phyloP scores from a whole-genome alignment of 352 stramenopile genomes.

The Pythium apleroticum region DNA sequence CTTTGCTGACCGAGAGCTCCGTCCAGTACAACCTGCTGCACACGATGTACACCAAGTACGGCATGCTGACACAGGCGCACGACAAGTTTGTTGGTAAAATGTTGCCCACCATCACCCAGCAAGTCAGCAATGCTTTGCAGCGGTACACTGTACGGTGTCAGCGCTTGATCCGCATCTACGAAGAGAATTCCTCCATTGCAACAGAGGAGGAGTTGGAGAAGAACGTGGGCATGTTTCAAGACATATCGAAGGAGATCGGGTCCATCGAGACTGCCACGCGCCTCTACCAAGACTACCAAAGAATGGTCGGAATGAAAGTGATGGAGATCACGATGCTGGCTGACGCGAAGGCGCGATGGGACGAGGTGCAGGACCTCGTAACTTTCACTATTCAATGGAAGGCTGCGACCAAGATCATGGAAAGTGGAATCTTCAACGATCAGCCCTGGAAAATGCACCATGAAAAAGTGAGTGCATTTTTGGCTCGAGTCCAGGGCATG shows the following conservation, averaged over 20 bases:
- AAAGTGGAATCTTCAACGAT: conserved; percentile 65
- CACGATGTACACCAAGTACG: conserved; percentile 48
- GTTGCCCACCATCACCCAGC: conserved; percentile 64
- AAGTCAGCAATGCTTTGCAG: conserved; percentile 56
- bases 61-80: conserved; percentile 43
- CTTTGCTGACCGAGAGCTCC: conserved; percentile 28
- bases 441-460: conserved; percentile 54
- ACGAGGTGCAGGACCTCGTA: conserved; percentile 60
- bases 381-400: conserved; percentile 51
- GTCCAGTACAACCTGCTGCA: conserved; percentile 55
- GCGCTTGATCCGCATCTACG: conserved; percentile 47
- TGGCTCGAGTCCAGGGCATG: conserved; percentile 36
- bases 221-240: conserved; percentile 48
- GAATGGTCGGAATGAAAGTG: conserved; percentile 64
- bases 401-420: conserved; percentile 43
- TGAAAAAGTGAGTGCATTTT: conserved; percentile 37
- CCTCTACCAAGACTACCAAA: conserved; percentile 73
- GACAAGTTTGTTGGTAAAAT: conserved; percentile 67
- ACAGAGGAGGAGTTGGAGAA: conserved; percentile 62
- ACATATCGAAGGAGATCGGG: conserved; percentile 45
- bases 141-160: conserved; percentile 56
- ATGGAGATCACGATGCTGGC: conserved; percentile 50
- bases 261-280: conserved; percentile 49
- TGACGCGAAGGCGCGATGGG: conserved; percentile 46
- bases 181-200: conserved; percentile 44